Evolutionary conservation across 306 rosid genomes (phyloP).

Genomic region (Vigna unguiculata): DNA sequence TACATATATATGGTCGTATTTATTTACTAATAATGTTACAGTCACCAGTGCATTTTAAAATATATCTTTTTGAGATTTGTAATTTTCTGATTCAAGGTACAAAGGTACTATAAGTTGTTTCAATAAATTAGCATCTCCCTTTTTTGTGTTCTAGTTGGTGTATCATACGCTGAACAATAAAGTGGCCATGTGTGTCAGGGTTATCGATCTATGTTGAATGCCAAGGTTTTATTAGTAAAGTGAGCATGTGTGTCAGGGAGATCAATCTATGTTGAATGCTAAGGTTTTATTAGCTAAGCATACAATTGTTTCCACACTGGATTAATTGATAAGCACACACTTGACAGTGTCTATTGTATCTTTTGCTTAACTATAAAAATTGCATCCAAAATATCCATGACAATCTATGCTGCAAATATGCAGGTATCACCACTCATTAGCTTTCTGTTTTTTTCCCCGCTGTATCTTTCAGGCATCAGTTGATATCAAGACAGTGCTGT

Average conservation of each 20-base stretch:
- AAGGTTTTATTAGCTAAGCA: background rate
- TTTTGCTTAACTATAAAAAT: constrained; percentile 16
- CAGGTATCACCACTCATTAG: constrained; percentile 22
- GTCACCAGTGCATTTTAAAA: constrained; percentile 16
- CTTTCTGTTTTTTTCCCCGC: constrained; percentile 19
- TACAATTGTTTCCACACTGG: constrained; percentile 6
- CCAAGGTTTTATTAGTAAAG: constrained; percentile 28
- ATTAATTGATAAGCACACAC: constrained; percentile 19
- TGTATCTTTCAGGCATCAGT: constrained; percentile 74
- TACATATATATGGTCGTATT: constrained; percentile 35
- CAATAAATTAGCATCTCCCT: constrained; percentile 19
- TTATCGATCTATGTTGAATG: constrained; percentile 16
- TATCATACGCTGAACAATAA: constrained; percentile 11
- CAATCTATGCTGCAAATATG: constrained; percentile 37
- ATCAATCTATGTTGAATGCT: no score
- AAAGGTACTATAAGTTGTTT: background rate
- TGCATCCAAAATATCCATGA: constrained; percentile 35
- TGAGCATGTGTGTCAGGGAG: no score
- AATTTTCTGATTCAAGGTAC: constrained; percentile 4
- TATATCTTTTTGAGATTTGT: constrained; percentile 29
- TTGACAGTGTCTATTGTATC: constrained; percentile 18
- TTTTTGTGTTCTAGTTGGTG: constrained; percentile 29
- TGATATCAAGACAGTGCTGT: constrained; percentile 93
- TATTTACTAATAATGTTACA: constrained; percentile 21
- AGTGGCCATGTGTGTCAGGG: constrained; percentile 23